Percentiles rank a stretch among this genome's conserved stretches.
Conservation (phyloP, 2,329 filamentous ascomycete genomes). For the Botrytis deweyae region DNA sequence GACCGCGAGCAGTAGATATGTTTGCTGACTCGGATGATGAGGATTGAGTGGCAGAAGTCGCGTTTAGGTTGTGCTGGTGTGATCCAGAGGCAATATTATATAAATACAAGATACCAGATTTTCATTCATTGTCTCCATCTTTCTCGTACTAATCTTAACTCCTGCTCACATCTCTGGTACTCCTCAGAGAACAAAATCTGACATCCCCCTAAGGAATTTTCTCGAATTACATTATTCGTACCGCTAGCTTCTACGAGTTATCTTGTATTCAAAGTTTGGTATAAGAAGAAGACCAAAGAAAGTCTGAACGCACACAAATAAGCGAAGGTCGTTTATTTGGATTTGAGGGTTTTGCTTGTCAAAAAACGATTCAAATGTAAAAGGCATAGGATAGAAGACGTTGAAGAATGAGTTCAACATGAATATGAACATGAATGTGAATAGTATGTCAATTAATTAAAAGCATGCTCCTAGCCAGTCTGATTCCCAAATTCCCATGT, state of each 20-base stretch:
- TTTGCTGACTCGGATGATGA: conserved; percentile 72
- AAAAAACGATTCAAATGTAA: not conserved
- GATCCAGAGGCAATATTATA: not conserved
- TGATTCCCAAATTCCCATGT: not conserved
- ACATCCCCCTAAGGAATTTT: not conserved
- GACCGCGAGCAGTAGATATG: conserved; percentile 78
- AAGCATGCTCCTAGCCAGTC: not conserved
- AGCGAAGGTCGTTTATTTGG: not conserved
- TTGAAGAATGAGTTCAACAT: not conserved
- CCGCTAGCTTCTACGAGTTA: not conserved
- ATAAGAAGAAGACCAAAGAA: not conserved
- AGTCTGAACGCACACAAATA: not conserved
- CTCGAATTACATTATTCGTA: not conserved
- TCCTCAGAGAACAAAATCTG: not conserved
- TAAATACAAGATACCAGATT: not conserved
- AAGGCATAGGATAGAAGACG: not conserved
- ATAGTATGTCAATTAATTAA: not conserved
- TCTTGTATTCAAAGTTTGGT: not conserved
- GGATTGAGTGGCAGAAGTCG: conserved; percentile 15
- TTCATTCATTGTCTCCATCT: not conserved
- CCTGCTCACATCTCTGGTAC: not conserved
- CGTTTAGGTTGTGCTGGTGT: too few species aligned
- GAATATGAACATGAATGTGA: not conserved
- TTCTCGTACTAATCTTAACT: not conserved
- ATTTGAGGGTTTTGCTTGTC: not conserved